Evolutionary conservation across 2,329 filamentous ascomycete species (phyloP).

Genomic region (Penicillium sp.): DNA sequence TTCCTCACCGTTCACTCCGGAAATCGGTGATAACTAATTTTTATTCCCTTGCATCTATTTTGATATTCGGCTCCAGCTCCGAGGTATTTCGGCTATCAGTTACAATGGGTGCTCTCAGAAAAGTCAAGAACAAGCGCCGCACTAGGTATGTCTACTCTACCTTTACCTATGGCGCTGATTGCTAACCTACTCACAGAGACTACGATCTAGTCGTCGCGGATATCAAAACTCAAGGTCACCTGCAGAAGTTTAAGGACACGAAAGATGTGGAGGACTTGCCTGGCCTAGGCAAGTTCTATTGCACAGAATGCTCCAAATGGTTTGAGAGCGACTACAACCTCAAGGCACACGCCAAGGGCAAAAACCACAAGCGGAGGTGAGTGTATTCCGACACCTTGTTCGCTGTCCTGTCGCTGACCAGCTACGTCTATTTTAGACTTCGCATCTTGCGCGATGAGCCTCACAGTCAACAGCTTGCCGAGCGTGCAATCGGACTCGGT

Average conservation of each 20-base stretch:
- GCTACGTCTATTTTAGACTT: conserved; percentile 53
- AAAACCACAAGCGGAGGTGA: conserved; percentile 88
- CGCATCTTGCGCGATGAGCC: conserved; percentile 80
- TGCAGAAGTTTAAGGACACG: conserved; percentile 72
- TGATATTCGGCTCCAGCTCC: conserved; percentile 16
- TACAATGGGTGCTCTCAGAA: conserved; percentile 65
- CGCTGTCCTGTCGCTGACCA: conserved; percentile 9
- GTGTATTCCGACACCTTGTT: conserved; percentile 1
- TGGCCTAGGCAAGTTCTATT: conserved; percentile 81
- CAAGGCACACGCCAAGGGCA: conserved; percentile 73
- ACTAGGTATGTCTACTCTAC: conserved; percentile 53
- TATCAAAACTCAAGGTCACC: conserved; percentile 72
- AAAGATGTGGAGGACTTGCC: conserved; percentile 86
- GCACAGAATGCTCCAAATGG: conserved; percentile 91
- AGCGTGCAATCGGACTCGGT: conserved; percentile 71
- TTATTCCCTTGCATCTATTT: conserved; percentile 20
- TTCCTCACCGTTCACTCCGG: conserved; percentile 32
- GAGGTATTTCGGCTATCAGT: conserved; percentile 14
- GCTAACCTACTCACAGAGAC: conserved; percentile 60
- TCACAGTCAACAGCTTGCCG: conserved; percentile 81
- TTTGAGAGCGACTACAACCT: conserved; percentile 83
- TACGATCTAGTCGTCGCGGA: conserved; percentile 90
- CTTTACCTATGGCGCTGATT: background rate
- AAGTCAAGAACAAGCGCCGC: conserved; percentile 71
- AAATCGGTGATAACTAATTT: conserved; percentile 35